Evolutionary conservation across 139 green algal genomes (phyloP), one percentile per base, ranked within the genome.

Genomic region (Axilococcus clingmanii): DNA sequence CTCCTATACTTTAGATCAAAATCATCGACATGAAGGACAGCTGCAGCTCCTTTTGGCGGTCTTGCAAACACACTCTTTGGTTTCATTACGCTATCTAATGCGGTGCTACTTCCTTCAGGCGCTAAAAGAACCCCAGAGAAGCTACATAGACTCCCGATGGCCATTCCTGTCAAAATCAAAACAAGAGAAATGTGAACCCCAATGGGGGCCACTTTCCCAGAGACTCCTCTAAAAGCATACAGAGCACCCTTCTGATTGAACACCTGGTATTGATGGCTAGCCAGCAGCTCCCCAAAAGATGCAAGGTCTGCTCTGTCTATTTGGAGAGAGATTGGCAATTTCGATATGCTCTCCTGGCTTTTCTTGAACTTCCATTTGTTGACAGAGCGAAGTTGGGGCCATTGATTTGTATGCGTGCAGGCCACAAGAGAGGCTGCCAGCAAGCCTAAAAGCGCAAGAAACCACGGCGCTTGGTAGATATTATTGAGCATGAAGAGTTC

Each of bases 171-270:
- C 45, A 99, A 78, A 41, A 80, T 77, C 28, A 93, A 54, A 29
- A 99, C 66, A 68, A 99, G 74, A 45, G 72, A 78, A 6, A 72
- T 74, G 61, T 99, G 92, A 36, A 99, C 92, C 5, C 87, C 91
- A 40, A 99, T 97, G 20, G 92, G 92, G 0, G 82, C 93, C 12
- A 97, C 40, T 28, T 84, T 75, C 23, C 93, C 93, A 16, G 78
- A 76, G 25, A 98, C 64, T 5, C 89, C 90, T 65, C 96, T 97
- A 78, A 99, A 99, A 0, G 73, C 92, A 66, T 99, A 99, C 63
- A 98, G 62, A 35, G 35, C 37, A 3, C 61, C 55, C 4, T 72
- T 76, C 37, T 82, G 63, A n/a, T 88, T n/a, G 42, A 97, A 98
- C 4, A 97, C 79, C 64, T 95, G 80, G 71, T 94, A 97, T 1